Conservation (phyloP, 345 rosid species). For the Psidium friedrichsthalianum region DNA sequence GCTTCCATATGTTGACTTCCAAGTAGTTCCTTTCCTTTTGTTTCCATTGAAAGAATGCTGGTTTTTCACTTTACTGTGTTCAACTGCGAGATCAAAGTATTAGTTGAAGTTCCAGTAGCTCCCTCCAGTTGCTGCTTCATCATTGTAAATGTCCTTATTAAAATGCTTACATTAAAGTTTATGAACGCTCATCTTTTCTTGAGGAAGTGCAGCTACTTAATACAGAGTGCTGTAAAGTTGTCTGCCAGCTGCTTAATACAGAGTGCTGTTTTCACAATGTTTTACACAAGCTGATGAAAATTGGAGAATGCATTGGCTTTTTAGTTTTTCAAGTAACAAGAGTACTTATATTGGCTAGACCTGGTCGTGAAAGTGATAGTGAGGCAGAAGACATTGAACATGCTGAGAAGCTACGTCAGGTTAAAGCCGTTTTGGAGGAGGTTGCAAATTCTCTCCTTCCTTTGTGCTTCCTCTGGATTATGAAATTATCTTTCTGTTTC, state of each 20-base stretch:
- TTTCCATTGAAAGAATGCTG: not conserved
- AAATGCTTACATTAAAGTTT: not conserved
- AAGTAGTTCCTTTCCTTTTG: not conserved
- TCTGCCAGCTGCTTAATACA: not conserved
- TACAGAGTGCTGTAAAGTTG: not conserved
- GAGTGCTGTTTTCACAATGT: not conserved
- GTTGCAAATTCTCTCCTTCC: constrained; percentile 15
- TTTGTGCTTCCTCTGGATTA: not conserved
- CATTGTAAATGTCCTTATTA: not conserved
- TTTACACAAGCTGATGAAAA: not conserved
- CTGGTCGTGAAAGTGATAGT: constrained; percentile 92
- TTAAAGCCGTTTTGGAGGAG: constrained; percentile 99
- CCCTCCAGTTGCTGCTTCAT: not conserved
- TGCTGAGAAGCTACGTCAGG: constrained; percentile 99
- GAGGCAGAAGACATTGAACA: constrained; percentile 99
- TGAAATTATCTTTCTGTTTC: not conserved
- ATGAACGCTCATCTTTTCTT: not conserved
- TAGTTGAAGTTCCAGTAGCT: not conserved
- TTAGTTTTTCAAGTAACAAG: not conserved
- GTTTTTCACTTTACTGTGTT: not conserved
- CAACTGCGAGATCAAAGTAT: not conserved
- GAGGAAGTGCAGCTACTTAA: not conserved
- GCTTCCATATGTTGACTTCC: not conserved
- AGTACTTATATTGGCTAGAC: constrained; percentile 29
- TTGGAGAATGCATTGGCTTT: not conserved